A percentile compares a stretch with the other conserved stretches of the same genome.
Evolutionary conservation across 352 stramenopile species (phyloP).

Genomic region (Vaucheria bursata): DNA sequence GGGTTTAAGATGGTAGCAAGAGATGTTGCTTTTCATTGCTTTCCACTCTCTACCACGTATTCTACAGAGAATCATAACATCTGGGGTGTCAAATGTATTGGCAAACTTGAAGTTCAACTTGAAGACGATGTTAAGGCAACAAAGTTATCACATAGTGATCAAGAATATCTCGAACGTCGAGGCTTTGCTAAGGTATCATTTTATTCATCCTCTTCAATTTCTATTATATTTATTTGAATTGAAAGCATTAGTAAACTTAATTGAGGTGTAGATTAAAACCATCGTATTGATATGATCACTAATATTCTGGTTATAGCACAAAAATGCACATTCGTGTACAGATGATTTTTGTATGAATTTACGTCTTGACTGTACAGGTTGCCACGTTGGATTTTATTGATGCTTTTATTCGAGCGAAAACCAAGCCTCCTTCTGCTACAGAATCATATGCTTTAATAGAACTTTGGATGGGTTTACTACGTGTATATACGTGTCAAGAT

Average conservation of each 20-base stretch:
- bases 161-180: constrained; percentile 9
- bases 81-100: constrained; percentile 12
- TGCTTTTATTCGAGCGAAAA: constrained; percentile 36
- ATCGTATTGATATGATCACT: no score
- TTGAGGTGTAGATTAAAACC: no score
- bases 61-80: constrained; percentile 31
- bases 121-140: no score
- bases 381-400: constrained; percentile 47
- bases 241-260: no score
- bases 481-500: constrained; percentile 45
- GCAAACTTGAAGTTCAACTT: no score
- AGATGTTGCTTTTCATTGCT: constrained; percentile 39
- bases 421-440: constrained; percentile 1
- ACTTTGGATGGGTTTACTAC: constrained; percentile 44
- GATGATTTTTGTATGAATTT: no score
- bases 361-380: no score
- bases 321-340: no score
- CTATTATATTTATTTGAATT: no score
- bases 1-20: constrained; percentile 46
- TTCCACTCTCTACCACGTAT: constrained; percentile 21
- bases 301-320: no score
- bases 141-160: neutral
- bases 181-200: constrained; percentile 10
- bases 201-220: no score
- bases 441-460: constrained; percentile 38